Base-by-base conservation (phyloP, 305 asterid genomes). In the Fraxinus nigra region DNA sequence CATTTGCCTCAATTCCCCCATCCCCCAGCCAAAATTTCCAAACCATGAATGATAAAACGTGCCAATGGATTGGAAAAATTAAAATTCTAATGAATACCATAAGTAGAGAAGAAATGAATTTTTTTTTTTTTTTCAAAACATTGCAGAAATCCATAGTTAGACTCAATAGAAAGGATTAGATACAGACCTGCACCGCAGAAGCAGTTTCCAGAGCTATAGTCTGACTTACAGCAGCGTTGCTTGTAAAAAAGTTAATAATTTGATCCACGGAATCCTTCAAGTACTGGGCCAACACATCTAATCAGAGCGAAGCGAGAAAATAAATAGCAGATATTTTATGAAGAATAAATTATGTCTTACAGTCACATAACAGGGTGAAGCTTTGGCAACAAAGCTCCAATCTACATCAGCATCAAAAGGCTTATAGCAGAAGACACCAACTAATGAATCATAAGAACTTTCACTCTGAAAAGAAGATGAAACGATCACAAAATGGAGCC, bases 331-430 rank as follows among this genome's bases (percentile, higher is more conserved):
- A 28, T 37, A 48, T 54, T 70, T 75, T 80, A 87, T 43, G 18
- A 40, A 81, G 65, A 80, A 79, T 73, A 75, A 75, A 67, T 74
- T 80, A 78, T 81, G 82, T 74, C 95, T 87, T 89, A 96, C 99
- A 80, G 98, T 96, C 90, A 91, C 92, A 86, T 96, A 94, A 83
- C 94, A 94, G 28, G 99, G 98, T 79, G 99, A 96, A 80, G 98
- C 98, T 90, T 93, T 96, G 79, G 97, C 99, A 86, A 88, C 92
- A 90, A 96, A 69, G 75, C 97, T 93, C 99, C 99, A 96, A 84
- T 94, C 99, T 38, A 96, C 86, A 83, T 96, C 91, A 78, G 88
- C 90, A 91, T 92, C 93, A 81, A 86, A 92, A 77, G 99, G 99
- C 86, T 96, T 96, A 85, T 91, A 96, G 89, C 97, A 88, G 85